These are phyloP conservation scores for Colletotrichum sansevieriae DNA, from an alignment of 2,329 filamentous ascomycete species.

Conservation along the genomic window DNA sequence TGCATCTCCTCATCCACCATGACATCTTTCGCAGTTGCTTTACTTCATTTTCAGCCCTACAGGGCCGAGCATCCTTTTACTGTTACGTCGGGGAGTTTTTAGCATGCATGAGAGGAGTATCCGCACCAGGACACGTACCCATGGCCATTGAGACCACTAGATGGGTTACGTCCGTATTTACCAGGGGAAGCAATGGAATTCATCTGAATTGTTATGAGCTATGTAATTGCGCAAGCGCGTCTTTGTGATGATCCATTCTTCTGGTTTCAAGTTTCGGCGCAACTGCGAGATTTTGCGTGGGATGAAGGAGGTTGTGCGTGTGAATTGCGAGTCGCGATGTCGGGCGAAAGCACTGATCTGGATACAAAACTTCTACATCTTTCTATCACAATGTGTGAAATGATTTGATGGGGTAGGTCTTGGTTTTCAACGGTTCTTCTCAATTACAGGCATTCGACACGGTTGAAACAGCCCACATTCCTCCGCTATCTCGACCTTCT, in stretches of 20 bases:
- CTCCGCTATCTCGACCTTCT: background rate
- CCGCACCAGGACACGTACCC: background rate
- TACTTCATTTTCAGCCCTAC: constrained; percentile 26
- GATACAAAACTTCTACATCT: no score
- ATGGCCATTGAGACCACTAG: constrained; percentile 10
- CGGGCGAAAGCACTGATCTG: background rate
- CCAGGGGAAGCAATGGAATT: constrained; percentile 33
- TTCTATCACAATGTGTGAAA: no score
- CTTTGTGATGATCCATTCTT: background rate
- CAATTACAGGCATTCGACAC: background rate
- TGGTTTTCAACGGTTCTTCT: constrained; percentile 2
- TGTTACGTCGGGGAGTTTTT: constrained; percentile 22
- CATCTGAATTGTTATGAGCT: constrained; percentile 22
- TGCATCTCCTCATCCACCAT: constrained; percentile 17
- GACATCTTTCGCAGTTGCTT: constrained; percentile 26
- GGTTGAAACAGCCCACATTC: background rate
- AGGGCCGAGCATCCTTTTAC: constrained; percentile 24
- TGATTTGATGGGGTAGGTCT: background rate
- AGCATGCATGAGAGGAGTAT: constrained; percentile 11
- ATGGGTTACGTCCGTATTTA: constrained; percentile 33
- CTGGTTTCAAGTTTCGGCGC: background rate
- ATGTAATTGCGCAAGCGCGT: background rate
- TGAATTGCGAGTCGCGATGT: background rate
- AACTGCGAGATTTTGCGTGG: background rate
- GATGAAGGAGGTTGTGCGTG: background rate